Conservation (phyloP, 2,329 filamentous ascomycete genomes). For the Stagonosporopsis cucurbitacearum region DNA sequence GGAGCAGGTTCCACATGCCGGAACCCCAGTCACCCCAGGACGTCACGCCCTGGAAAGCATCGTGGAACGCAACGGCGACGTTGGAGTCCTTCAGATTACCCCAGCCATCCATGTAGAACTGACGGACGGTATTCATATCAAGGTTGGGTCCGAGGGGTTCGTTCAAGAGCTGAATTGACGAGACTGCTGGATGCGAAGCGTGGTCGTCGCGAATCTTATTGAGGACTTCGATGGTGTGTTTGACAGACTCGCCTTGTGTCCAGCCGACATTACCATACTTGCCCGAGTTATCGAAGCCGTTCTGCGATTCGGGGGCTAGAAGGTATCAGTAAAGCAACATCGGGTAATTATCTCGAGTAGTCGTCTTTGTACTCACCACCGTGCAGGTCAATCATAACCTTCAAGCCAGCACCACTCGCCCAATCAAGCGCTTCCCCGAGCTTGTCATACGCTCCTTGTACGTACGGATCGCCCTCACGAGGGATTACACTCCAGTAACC, state of each 20-base stretch:
- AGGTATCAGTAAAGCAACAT: constrained; percentile 1
- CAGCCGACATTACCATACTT: constrained; percentile 55
- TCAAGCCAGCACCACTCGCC: constrained; percentile 64
- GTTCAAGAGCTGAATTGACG: constrained; percentile 56
- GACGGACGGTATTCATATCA: constrained; percentile 52
- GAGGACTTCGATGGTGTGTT: constrained; percentile 51
- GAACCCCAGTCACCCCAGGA: constrained; percentile 54
- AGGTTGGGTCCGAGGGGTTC: constrained; percentile 54
- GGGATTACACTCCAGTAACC: constrained; percentile 69
- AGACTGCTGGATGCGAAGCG: constrained; percentile 54
- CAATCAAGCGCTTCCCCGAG: constrained; percentile 65
- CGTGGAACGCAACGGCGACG: constrained; percentile 55
- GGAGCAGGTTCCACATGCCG: constrained; percentile 53
- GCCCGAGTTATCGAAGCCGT: constrained; percentile 72
- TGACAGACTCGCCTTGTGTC: constrained; percentile 53
- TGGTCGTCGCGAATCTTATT: constrained; percentile 57
- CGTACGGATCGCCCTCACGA: constrained; percentile 63
- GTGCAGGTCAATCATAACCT: constrained; percentile 72
- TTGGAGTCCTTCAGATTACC: constrained; percentile 52
- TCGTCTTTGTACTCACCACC: constrained; percentile 58
- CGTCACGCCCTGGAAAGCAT: constrained; percentile 55
- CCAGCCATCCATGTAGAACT: constrained; percentile 59
- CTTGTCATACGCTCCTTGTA: constrained; percentile 65
- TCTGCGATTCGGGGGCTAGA: constrained; percentile 66
- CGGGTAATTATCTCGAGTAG: too few species aligned